phyloP scores from a whole-genome alignment of 768 basidiomycete species.

The Solioccasus polychromus region DNA sequence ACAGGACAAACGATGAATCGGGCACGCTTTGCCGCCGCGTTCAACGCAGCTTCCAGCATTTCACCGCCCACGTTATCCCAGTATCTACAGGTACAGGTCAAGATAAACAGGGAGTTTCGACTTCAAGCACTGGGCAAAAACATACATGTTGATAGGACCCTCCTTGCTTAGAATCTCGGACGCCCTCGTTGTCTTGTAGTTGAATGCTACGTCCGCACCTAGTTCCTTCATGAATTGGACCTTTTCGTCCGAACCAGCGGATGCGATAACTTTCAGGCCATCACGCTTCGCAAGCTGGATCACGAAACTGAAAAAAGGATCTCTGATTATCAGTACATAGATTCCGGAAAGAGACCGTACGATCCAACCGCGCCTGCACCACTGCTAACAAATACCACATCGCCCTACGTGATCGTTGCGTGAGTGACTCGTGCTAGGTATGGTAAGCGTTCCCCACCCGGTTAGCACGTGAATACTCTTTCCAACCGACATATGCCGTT shows the following conservation, averaged over 20 bases:
- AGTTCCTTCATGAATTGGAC: slow-evolving; percentile 54
- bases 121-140: not conserved
- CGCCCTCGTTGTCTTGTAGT: slow-evolving; percentile 60
- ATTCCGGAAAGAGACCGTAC: slow-evolving; percentile 35
- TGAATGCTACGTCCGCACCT: slow-evolving; percentile 66
- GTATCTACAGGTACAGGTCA: too few species aligned
- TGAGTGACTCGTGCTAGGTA: too few species aligned
- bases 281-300: slow-evolving; percentile 47
- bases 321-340: not conserved
- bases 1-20: slow-evolving; percentile 45
- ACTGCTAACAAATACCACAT: slow-evolving; percentile 45
- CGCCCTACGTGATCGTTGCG: slow-evolving; percentile 32
- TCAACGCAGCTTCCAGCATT: slow-evolving; percentile 50
- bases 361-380: slow-evolving; percentile 52
- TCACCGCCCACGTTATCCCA: slow-evolving; percentile 53
- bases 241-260: slow-evolving; percentile 67
- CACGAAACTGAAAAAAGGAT: slow-evolving; percentile 31
- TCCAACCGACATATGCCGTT: slow-evolving; percentile 28
- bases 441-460: too few species aligned
- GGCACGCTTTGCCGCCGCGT: slow-evolving; percentile 39
- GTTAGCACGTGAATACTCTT: slow-evolving; percentile 37
- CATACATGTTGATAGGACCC: slow-evolving; percentile 51
- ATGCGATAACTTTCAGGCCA: slow-evolving; percentile 60
- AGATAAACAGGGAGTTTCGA: too few species aligned
- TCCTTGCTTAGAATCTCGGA: slow-evolving; percentile 49